Conservation (phyloP, 306 rosid genomes). For the Ormosia emarginata region DNA sequence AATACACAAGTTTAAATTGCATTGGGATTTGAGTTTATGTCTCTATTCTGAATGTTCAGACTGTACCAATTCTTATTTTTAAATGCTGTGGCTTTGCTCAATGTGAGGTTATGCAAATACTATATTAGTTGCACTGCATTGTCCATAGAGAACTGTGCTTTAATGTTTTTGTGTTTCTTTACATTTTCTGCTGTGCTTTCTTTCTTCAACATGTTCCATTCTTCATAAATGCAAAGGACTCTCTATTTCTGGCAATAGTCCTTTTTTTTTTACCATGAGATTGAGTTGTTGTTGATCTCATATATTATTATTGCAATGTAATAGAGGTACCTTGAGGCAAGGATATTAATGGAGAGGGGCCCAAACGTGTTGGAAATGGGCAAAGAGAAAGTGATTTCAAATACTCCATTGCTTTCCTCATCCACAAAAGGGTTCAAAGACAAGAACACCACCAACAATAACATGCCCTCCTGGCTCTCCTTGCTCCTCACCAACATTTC, state of each 20-base stretch:
- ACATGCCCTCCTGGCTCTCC: slow-evolving; percentile 48
- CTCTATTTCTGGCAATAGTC: slow-evolving; percentile 9
- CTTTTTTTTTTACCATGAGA: background rate
- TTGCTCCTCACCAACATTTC: slow-evolving; percentile 49
- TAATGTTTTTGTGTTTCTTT: background rate
- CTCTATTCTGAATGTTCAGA: slow-evolving; percentile 18
- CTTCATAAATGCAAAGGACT: slow-evolving; percentile 21
- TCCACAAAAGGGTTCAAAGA: slow-evolving; percentile 27
- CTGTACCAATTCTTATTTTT: background rate
- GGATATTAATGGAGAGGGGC: slow-evolving; percentile 29
- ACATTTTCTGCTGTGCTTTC: background rate
- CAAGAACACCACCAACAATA: slow-evolving; percentile 19
- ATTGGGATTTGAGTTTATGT: slow-evolving; percentile 31
- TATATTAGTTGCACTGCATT: background rate
- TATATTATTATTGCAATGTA: background rate
- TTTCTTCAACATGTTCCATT: background rate
- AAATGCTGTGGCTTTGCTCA: background rate
- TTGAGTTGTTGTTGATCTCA: background rate
- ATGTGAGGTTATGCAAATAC: background rate
- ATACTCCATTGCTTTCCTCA: slow-evolving; percentile 12
- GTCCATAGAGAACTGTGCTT: slow-evolving; percentile 41
- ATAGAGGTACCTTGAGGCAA: slow-evolving; percentile 3
- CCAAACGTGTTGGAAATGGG: slow-evolving; percentile 18
- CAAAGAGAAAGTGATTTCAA: slow-evolving; percentile 25
- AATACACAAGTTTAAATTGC: slow-evolving; percentile 4